These are phyloP conservation scores for Aspergillus unguis DNA, from an alignment of 2,329 filamentous ascomycete species.

Conservation along the genomic window DNA sequence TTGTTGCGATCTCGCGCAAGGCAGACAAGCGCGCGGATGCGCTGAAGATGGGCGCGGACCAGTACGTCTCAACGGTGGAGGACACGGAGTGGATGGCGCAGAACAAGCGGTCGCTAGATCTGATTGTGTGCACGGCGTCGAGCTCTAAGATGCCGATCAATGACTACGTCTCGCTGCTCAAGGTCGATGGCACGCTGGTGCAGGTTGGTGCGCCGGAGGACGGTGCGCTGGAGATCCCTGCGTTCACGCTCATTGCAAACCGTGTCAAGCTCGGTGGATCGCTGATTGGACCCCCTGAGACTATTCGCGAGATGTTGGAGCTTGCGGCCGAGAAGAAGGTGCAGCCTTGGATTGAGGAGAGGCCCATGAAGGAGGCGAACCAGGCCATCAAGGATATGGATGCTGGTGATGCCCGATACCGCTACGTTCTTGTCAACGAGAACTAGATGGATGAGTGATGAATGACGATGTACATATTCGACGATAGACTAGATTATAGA, in stretches of 20 bases:
- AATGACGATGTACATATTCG: constrained; percentile 2
- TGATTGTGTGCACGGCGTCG: constrained; percentile 58
- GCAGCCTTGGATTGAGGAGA: constrained; percentile 42
- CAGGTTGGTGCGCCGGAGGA: constrained; percentile 67
- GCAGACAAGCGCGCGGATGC: constrained; percentile 52
- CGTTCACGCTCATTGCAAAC: constrained; percentile 58
- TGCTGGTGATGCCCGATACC: constrained; percentile 44
- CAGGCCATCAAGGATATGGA: constrained; percentile 44
- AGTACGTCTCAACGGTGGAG: constrained; percentile 56
- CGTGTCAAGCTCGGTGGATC: constrained; percentile 53
- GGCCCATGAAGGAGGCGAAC: constrained; percentile 45
- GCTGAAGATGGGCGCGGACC: constrained; percentile 53
- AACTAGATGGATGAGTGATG: constrained; percentile 1
- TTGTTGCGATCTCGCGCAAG: constrained; percentile 55
- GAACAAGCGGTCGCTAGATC: constrained; percentile 49
- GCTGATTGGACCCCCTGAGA: constrained; percentile 37
- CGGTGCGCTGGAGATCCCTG: constrained; percentile 39
- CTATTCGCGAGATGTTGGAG: constrained; percentile 46
- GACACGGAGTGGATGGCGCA: constrained; percentile 53
- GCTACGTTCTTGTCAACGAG: constrained; percentile 46
- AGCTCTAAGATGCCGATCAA: constrained; percentile 61
- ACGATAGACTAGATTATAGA: not conserved
- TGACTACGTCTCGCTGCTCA: constrained; percentile 60
- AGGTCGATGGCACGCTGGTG: constrained; percentile 58
- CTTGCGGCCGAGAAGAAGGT: constrained; percentile 40